Conservation (phyloP, 208 protist species). For the Blechomonas ayalai region DNA sequence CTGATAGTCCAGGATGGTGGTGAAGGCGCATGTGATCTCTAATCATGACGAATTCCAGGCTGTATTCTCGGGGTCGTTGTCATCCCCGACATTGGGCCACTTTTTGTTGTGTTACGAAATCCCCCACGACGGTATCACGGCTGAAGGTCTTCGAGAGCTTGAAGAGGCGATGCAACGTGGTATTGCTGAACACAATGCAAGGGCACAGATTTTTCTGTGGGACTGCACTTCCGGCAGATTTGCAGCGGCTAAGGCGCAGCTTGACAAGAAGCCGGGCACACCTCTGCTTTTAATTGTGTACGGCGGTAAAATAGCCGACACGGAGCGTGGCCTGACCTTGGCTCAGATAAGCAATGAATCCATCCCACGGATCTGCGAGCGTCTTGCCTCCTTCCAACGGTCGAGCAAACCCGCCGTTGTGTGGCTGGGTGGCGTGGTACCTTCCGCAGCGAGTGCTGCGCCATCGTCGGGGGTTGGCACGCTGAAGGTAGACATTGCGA, state of each 20-base stretch:
- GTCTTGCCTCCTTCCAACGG: conserved; percentile 45
- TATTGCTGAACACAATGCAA: conserved; percentile 9
- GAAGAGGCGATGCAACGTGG: conserved; percentile 18
- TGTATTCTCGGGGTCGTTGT: conserved; percentile 27
- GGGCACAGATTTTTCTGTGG: conserved; percentile 51
- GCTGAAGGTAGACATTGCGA: conserved; percentile 66
- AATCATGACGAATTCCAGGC: conserved; percentile 45
- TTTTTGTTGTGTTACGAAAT: conserved; percentile 75
- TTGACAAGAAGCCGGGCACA: conserved; percentile 36
- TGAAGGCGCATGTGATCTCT: no score
- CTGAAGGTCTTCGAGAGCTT: conserved; percentile 21
- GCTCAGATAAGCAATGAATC: conserved; percentile 11
- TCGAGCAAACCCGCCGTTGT: conserved; percentile 16
- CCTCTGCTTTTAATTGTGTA: conserved; percentile 61
- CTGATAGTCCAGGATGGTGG: no score
- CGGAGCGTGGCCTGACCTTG: conserved; percentile 23
- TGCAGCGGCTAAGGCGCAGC: conserved; percentile 35
- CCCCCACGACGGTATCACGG: conserved; percentile 29
- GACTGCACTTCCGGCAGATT: conserved; percentile 53
- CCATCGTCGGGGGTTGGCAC: conserved; percentile 1
- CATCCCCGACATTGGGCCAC: conserved; percentile 14
- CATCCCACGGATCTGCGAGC: conserved; percentile 40
- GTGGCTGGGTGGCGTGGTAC: background rate
- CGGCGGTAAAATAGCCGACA: conserved; percentile 44
- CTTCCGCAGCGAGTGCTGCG: background rate